A percentile compares a stretch with the other conserved stretches of the same genome.
phyloP scores from a whole-genome alignment of 2,329 filamentous ascomycete species.

The Fusarium liriodendri region DNA sequence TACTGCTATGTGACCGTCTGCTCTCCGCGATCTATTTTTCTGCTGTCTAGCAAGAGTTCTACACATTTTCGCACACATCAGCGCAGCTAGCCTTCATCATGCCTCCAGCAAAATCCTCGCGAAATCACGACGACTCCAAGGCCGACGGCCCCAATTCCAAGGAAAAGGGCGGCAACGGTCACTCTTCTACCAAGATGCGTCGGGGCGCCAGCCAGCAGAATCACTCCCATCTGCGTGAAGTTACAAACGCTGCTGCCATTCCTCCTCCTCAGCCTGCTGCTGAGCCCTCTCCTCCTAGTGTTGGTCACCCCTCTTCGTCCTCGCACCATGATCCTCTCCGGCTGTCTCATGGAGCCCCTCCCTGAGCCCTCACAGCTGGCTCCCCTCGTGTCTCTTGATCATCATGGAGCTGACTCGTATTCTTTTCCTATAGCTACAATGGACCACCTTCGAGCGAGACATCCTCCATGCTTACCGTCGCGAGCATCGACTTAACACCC shows the following conservation, averaged over 20 bases:
- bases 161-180: conserved; percentile 57
- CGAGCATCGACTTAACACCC: conserved; percentile 76
- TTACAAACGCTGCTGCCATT: conserved; percentile 53
- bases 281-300: conserved; percentile 49
- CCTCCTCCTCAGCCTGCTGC: conserved; percentile 44
- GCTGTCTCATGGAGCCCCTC: background rate
- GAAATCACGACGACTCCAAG: conserved; percentile 60
- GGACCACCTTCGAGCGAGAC: conserved; percentile 74
- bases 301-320: conserved; percentile 41
- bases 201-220: conserved; percentile 65
- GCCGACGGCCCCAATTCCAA: conserved; percentile 54
- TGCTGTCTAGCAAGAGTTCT: conserved; percentile 5
- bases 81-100: conserved; percentile 45
- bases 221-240: conserved; percentile 58
- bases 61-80: background rate
- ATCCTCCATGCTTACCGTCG: conserved; percentile 81
- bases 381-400: background rate
- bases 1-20: conserved; percentile 37
- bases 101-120: conserved; percentile 60
- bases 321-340: conserved; percentile 12
- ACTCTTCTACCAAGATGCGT: conserved; percentile 65
- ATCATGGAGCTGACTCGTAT: conserved; percentile 18
- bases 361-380: background rate
- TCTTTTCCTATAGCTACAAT: conserved; percentile 63
- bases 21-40: conserved; percentile 6